A percentile compares a stretch with the other conserved stretches of the same genome.
These are phyloP conservation scores for Dalbergia oliveri DNA, from an alignment of 306 rosid species.

Conservation along the genomic window DNA sequence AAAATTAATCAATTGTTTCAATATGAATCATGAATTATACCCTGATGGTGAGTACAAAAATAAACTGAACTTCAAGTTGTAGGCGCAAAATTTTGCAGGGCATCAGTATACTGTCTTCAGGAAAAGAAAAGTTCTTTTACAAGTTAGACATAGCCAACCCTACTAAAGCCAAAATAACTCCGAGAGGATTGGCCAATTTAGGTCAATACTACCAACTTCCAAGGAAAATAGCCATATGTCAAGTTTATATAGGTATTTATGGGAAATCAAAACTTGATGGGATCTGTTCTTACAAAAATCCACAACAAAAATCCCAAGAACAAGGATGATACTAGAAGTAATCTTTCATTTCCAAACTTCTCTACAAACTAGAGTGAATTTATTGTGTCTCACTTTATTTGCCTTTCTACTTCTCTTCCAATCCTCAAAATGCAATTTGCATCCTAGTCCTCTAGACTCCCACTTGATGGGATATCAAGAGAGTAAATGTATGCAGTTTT, in stretches of 20 bases:
- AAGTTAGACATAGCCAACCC: conserved; percentile 12
- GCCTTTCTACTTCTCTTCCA: neutral
- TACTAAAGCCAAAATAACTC: neutral
- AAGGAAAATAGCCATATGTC: neutral
- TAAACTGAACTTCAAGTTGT: neutral
- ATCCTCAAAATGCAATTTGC: neutral
- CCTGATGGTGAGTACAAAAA: conserved; percentile 5
- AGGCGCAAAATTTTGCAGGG: conserved; percentile 7
- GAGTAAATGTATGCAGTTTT: too few relatives aligned
- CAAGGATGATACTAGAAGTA: neutral
- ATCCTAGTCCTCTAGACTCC: neutral
- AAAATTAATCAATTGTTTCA: conserved; percentile 26
- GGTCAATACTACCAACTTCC: conserved; percentile 7
- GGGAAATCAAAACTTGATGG: neutral
- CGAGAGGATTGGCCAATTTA: conserved; percentile 3
- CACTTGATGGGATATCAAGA: neutral
- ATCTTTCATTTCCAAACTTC: conserved; percentile 26
- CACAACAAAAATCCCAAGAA: conserved; percentile 1
- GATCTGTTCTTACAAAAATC: neutral
- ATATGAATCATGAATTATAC: neutral
- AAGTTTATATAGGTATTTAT: neutral
- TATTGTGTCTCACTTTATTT: neutral
- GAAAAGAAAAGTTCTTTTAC: conserved; percentile 16
- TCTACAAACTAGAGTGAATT: neutral
- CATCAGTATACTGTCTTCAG: conserved; percentile 7